Percentiles rank a stretch among this genome's conserved stretches.
These are phyloP conservation scores for Leccinum subgranulosum DNA, from an alignment of 768 basidiomycete species.

Conservation along the genomic window DNA sequence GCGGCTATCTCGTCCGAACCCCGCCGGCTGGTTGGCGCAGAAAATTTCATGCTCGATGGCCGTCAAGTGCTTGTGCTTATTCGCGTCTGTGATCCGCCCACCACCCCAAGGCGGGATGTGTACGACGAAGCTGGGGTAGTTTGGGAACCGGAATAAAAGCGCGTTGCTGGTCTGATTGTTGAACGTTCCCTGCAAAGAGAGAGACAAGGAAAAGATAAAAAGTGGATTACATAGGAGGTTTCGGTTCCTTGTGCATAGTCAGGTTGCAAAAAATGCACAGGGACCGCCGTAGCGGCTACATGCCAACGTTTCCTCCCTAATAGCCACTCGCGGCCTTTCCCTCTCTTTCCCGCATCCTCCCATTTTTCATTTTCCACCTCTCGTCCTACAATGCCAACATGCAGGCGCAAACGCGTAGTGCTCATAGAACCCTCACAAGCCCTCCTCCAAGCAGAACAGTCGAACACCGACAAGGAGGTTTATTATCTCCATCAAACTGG, in stretches of 20 bases:
- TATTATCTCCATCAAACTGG: constrained; percentile 93
- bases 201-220: constrained; percentile 5
- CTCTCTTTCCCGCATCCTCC: constrained; percentile 58
- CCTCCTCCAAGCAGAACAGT: constrained; percentile 61
- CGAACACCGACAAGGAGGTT: constrained; percentile 70
- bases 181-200: background rate
- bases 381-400: constrained; percentile 70
- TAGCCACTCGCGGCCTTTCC: constrained; percentile 55
- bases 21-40: constrained; percentile 2
- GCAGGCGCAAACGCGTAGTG: constrained; percentile 86
- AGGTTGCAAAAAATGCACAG: constrained; percentile 28
- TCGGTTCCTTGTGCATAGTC: constrained; percentile 25
- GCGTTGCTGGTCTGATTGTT: constrained; percentile 2
- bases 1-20: background rate
- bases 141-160: constrained; percentile 2
- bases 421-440: constrained; percentile 77
- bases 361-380: constrained; percentile 43
- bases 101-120: background rate
- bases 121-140: background rate
- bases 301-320: constrained; percentile 51
- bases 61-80: background rate
- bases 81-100: constrained; percentile 12
- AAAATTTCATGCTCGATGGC: constrained; percentile 1
- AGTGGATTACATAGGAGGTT: constrained; percentile 13
- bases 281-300: constrained; percentile 34